Evolutionary conservation across 805 yeast genomes (phyloP).

Genomic region (Yamadazyma sp.): DNA sequence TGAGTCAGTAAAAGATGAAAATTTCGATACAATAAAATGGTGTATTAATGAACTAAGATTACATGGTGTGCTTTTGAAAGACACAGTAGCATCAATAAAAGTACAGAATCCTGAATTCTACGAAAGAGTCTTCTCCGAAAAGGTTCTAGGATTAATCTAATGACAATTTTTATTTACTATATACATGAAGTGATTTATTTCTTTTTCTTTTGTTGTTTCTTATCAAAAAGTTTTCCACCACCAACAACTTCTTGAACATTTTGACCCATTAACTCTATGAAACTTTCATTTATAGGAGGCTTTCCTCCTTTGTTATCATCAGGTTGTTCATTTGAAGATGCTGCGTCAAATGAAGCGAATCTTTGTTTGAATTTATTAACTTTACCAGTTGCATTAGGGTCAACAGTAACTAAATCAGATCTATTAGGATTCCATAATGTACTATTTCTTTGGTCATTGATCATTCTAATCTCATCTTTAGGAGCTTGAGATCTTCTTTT

Average conservation of each 20-base stretch:
- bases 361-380: conserved; percentile 70
- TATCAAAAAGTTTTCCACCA: conserved; percentile 52
- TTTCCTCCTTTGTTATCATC: conserved; percentile 6
- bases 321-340: conserved; percentile 14
- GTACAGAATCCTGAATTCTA: background rate
- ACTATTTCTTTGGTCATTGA: conserved; percentile 84
- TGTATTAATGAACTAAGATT: conserved; percentile 26
- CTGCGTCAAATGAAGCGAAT: conserved; percentile 42
- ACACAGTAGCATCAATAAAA: conserved; percentile 6
- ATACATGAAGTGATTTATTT: conserved; percentile 10
- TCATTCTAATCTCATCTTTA: conserved; percentile 77
- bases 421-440: conserved; percentile 88
- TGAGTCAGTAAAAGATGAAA: conserved; percentile 22
- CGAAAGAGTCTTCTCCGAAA: background rate
- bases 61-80: conserved; percentile 22
- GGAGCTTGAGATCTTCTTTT: conserved; percentile 84
- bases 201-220: conserved; percentile 43
- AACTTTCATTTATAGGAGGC: conserved; percentile 37
- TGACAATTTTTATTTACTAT: conserved; percentile 2
- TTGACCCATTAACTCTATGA: conserved; percentile 58
- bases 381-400: conserved; percentile 82
- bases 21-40: conserved; percentile 25
- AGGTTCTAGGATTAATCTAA: background rate
- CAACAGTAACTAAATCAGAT: conserved; percentile 68
- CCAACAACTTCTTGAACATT: conserved; percentile 52